Conservation (phyloP, 2,329 filamentous ascomycete genomes). For the Chaetomium olivaceum region DNA sequence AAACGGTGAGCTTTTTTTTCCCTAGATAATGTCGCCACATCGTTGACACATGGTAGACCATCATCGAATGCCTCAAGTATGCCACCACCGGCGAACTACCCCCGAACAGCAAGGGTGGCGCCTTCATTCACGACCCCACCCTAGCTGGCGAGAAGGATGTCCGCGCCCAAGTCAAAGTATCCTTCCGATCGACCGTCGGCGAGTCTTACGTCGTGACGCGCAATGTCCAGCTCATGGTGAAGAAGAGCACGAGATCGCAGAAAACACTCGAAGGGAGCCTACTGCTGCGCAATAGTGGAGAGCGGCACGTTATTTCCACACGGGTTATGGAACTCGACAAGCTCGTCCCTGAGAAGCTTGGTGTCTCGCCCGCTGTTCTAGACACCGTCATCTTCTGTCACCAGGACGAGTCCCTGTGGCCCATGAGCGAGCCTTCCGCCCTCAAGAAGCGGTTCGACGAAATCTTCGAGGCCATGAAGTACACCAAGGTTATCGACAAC, state of each 20-base stretch:
- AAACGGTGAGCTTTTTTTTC: constrained; percentile 56
- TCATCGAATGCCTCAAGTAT: constrained; percentile 98
- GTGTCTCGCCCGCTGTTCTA: constrained; percentile 85
- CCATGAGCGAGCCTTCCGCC: constrained; percentile 80
- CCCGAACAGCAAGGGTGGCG: constrained; percentile 84
- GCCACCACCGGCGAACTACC: constrained; percentile 92
- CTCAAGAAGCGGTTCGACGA: constrained; percentile 96
- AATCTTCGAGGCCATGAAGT: constrained; percentile 96
- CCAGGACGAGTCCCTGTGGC: constrained; percentile 97
- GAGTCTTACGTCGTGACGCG: constrained; percentile 80
- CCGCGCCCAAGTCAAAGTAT: constrained; percentile 85
- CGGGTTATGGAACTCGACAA: constrained; percentile 79
- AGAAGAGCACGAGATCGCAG: constrained; percentile 72
- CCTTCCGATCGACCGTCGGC: constrained; percentile 77
- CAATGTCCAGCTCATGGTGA: constrained; percentile 81
- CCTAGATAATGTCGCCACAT: constrained; percentile 28
- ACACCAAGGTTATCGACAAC: constrained; percentile 95
- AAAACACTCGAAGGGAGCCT: constrained; percentile 85
- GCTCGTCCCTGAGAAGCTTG: constrained; percentile 81
- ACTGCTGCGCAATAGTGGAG: constrained; percentile 73
- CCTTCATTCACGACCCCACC: constrained; percentile 98
- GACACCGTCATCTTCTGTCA: constrained; percentile 98
- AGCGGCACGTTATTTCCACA: constrained; percentile 76
- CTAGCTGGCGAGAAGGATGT: constrained; percentile 85
- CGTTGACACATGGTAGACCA: constrained; percentile 54